phyloP scores from a whole-genome alignment of 306 rosid genomes.

The Lathyrus tuberosus region DNA sequence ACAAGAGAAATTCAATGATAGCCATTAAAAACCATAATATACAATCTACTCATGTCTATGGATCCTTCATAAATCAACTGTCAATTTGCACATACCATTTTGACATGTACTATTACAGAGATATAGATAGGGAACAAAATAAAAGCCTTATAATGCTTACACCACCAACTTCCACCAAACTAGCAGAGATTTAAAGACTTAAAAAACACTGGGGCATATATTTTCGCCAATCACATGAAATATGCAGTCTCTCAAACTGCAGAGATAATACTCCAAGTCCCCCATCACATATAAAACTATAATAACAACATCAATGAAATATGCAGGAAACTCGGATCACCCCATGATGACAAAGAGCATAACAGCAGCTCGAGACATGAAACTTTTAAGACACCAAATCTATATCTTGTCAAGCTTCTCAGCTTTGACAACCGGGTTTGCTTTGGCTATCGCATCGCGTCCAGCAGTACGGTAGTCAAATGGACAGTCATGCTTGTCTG shows the following conservation, averaged over 20 bases:
- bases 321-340: slow-evolving; percentile 61
- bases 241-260: slow-evolving; percentile 54
- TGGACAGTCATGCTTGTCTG: slow-evolving; percentile 82
- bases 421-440: slow-evolving; percentile 90
- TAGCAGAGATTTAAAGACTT: slow-evolving; percentile 58
- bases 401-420: slow-evolving; percentile 90
- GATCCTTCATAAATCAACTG: slow-evolving; percentile 43
- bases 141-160: slow-evolving; percentile 52
- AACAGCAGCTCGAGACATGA: slow-evolving; percentile 45
- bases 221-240: slow-evolving; percentile 65
- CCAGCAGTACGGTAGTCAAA: slow-evolving; percentile 89
- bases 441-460: slow-evolving; percentile 77
- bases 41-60: slow-evolving; percentile 46
- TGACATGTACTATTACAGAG: slow-evolving; percentile 32
- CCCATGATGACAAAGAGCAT: slow-evolving; percentile 57
- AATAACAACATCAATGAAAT: slow-evolving; percentile 54
- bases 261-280: slow-evolving; percentile 60
- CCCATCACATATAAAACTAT: slow-evolving; percentile 58
- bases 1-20: neutral
- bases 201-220: slow-evolving; percentile 52
- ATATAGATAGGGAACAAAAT: slow-evolving; percentile 36
- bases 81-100: slow-evolving; percentile 49
- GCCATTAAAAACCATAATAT: slow-evolving; percentile 28
- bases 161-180: slow-evolving; percentile 54
- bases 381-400: slow-evolving; percentile 41